These are phyloP conservation scores for Colletotrichum plurivorum DNA, from an alignment of 2,329 filamentous ascomycete species.

Conservation along the genomic window DNA sequence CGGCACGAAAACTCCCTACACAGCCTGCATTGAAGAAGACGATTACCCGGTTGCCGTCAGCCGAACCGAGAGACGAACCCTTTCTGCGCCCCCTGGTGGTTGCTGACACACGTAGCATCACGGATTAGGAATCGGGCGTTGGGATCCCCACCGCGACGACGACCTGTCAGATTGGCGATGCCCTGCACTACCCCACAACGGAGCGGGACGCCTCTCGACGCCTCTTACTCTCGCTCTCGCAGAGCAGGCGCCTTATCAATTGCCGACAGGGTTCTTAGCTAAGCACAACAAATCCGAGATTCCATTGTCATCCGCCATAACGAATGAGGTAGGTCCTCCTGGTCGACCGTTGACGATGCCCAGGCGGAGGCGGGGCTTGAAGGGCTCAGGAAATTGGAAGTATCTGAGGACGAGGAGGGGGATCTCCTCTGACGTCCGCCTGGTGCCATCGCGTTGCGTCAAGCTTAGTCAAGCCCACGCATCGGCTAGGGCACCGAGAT, in stretches of 20 bases:
- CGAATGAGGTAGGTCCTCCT: background rate
- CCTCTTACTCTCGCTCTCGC: background rate
- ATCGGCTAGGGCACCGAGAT: background rate
- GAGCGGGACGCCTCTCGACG: slow-evolving; percentile 28
- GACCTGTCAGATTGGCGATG: slow-evolving; percentile 6
- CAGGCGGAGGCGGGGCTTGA: slow-evolving; percentile 2
- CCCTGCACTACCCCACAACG: slow-evolving; percentile 6
- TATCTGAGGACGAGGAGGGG: background rate
- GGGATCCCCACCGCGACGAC: background rate
- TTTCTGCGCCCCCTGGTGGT: background rate
- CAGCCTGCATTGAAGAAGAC: too few species aligned
- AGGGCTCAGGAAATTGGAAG: background rate
- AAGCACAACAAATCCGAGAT: slow-evolving; percentile 20
- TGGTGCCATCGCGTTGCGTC: slow-evolving; percentile 5
- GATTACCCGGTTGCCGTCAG: too few species aligned
- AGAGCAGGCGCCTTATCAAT: slow-evolving; percentile 29
- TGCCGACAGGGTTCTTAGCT: slow-evolving; percentile 30
- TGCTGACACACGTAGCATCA: slow-evolving; percentile 29
- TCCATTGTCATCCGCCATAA: background rate
- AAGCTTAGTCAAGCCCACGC: slow-evolving; percentile 38
- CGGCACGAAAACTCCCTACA: too few species aligned
- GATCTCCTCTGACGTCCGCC: background rate
- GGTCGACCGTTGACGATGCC: background rate
- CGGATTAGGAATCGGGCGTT: slow-evolving; percentile 15
- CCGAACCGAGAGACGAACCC: too few species aligned